Percentiles rank a stretch among this genome's conserved stretches.
These are phyloP conservation scores for Ogataea minuta DNA, from an alignment of 805 yeast species.

Conservation along the genomic window DNA sequence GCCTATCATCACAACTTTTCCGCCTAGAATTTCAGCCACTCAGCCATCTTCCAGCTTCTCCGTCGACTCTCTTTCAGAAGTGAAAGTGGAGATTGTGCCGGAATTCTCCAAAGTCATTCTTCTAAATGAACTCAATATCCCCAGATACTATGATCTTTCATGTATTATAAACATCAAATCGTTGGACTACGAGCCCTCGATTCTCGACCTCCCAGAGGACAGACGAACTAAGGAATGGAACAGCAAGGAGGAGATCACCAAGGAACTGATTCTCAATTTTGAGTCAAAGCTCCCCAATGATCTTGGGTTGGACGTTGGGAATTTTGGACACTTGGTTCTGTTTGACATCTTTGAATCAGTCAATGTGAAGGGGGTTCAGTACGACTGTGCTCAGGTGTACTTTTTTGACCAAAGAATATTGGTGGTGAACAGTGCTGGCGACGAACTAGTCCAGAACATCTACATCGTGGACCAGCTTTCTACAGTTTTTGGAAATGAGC, in stretches of 20 bases:
- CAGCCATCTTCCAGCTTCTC: slow-evolving; percentile 1
- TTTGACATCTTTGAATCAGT: slow-evolving; percentile 27
- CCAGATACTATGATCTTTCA: slow-evolving; percentile 22
- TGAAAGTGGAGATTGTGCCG: slow-evolving; percentile 26
- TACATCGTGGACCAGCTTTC: slow-evolving; percentile 23
- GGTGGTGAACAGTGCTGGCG: slow-evolving; percentile 20
- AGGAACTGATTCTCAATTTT: slow-evolving; percentile 21
- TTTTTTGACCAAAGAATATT: slow-evolving; percentile 27
- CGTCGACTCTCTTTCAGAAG: slow-evolving; percentile 17
- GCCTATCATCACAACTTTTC: slow-evolving; percentile 18
- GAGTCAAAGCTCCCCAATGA: slow-evolving; percentile 12
- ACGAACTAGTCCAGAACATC: slow-evolving; percentile 19
- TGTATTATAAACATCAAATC: slow-evolving; percentile 26
- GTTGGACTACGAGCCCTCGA: slow-evolving; percentile 27
- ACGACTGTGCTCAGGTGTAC: slow-evolving; percentile 16
- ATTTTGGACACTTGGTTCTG: slow-evolving; percentile 25
- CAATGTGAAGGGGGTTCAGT: slow-evolving; percentile 3
- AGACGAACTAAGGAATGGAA: slow-evolving; percentile 17
- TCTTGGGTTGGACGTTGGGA: slow-evolving; percentile 20
- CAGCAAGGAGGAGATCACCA: slow-evolving; percentile 24
- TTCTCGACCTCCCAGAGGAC: slow-evolving; percentile 19
- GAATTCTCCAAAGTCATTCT: slow-evolving; percentile 26
- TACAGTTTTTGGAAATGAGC: slow-evolving; percentile 22
- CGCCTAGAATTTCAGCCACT: slow-evolving; percentile 5
- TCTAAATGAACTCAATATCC: slow-evolving; percentile 12